A percentile compares a stretch with the other conserved stretches of the same genome.
phyloP scores from a whole-genome alignment of 805 yeast species.

The Vanderwaltozyma yarrowii region DNA sequence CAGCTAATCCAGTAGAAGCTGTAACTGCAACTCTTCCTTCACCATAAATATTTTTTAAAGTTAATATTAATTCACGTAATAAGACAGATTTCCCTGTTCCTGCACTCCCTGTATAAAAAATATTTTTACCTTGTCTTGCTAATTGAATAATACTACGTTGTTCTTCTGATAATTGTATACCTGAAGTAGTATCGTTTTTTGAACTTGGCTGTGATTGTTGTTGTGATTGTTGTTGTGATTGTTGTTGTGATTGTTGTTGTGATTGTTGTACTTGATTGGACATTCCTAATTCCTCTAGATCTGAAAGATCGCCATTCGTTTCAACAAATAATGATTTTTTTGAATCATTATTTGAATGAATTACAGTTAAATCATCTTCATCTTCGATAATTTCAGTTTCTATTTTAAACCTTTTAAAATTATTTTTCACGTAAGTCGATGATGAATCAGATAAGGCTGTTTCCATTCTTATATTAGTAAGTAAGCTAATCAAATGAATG shows the following conservation, averaged over 20 bases:
- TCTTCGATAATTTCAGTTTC: not conserved
- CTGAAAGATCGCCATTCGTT: not conserved
- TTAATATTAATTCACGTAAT: slow-evolving; percentile 49
- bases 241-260: not conserved
- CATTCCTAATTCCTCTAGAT: no score
- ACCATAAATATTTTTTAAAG: slow-evolving; percentile 37
- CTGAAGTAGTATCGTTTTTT: not conserved
- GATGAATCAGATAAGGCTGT: no score
- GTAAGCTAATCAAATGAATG: no score
- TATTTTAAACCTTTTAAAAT: not conserved
- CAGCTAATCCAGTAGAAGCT: slow-evolving; percentile 80
- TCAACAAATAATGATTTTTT: not conserved
- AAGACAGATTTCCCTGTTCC: slow-evolving; percentile 96
- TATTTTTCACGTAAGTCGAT: not conserved
- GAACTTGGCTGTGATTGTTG: not conserved
- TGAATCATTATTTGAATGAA: not conserved
- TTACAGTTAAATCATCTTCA: not conserved
- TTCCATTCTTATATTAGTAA: no score
- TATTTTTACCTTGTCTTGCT: slow-evolving; percentile 52
- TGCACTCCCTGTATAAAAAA: slow-evolving; percentile 95
- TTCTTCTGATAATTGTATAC: slow-evolving; percentile 39
- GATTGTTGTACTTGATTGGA: no score
- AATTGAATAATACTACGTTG: slow-evolving; percentile 56
- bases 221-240: not conserved
- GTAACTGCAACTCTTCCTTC: slow-evolving; percentile 56